Evolutionary conservation across 164 flowering plant species (phyloP), one percentile per base, ranked within the genome.

Genomic region (Malania oleifera): DNA sequence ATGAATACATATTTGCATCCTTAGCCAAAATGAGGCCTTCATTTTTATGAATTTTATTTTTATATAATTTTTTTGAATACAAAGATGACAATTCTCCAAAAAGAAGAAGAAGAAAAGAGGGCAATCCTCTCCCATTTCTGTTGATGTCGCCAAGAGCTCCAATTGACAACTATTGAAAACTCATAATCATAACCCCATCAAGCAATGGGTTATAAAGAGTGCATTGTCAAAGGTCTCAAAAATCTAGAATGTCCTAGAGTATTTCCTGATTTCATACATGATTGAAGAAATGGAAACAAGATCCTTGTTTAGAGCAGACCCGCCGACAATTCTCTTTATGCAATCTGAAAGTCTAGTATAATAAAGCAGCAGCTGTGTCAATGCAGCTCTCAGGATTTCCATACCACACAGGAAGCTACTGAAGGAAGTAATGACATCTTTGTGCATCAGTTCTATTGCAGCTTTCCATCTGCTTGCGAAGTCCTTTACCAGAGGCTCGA

Each of bases 371-470:
- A 95, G 76, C 65, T 95, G 99, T 11, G 99, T 89, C 73, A 95
- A 58, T 40, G 99, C 87, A 62, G 96, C 95, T 75, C 93, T 85
- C 61, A 95, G 71, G 72, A 95, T 95, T 58, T 95, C 99, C 97
- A 91, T 88, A 17, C 99, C 99, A 48, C 96, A 86, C 54, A 95
- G 71, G 72, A 95, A 95, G 70, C 87, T 95, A 74, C 99, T 95
- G 76, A 95, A 95, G 34, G 97, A 91, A 14, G 95, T 95, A 40
- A 95, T 95, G 45, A 95, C 96, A 63, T 89, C 97, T 66, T 85
- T 95, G 82, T 95, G 99, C 97, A 95, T 95, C 63, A 88, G 66
- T 74, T 95, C 97, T 56, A 91, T 95, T 29, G 96, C 95, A 20
- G 82, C 77, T 67, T 95, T 95, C 99, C 99, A 91, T 75, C 97